Evolutionary conservation across 139 green algal genomes (phyloP), one percentile per base, ranked within the genome.

Genomic region (Tetradesmus obliquus): DNA sequence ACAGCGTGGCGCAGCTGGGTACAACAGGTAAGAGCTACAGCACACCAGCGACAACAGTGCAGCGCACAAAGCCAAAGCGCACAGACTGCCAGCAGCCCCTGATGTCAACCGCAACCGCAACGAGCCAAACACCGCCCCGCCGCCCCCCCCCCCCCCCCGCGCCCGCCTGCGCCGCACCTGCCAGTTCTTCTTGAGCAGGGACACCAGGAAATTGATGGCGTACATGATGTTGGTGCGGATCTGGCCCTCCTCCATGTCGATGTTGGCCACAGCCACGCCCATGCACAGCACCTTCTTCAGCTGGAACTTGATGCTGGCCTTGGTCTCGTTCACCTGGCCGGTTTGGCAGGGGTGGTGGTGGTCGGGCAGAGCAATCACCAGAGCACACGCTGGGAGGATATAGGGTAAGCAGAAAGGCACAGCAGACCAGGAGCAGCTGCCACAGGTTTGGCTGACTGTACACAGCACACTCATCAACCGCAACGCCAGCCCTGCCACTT

Each of bases 201-300:
- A 99, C 54, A 99, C 98, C 94, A 99, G 92, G 96, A 99, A 99
- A 96, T 99, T 99, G 95, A 99, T 94, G 83, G 96, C 93, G 94
- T 97, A 96, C 91, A 95, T 90, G 93, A 97, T 96, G 91, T 97
- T 96, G 94, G 97, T 98, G 72, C 90, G 96, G 92, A 98, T 96
- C 93, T 98, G 95, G 82, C 95, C 96, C 90, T 99, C 98, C 5
- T 95, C 93, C 97, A 99, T 98, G 91, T 82, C 86, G 24, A 99
- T 96, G 93, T 99, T 99, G 94, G 97, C 98, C 1, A 99, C 96
- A 86, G 98, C 98, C 8, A 99, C 98, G 86, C 97, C 98, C 96
- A 99, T 95, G 97, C 98, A 99, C 94, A 99, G 97, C 94, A 99
- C 98, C 97, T 99, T 99, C 96, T 99, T 99, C 93, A 99, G 96